Percentiles rank a stretch among this genome's conserved stretches.
phyloP scores from a whole-genome alignment of 1,284 basidiomycete genomes.

The Sporisorium iseilematis-ciliati region DNA sequence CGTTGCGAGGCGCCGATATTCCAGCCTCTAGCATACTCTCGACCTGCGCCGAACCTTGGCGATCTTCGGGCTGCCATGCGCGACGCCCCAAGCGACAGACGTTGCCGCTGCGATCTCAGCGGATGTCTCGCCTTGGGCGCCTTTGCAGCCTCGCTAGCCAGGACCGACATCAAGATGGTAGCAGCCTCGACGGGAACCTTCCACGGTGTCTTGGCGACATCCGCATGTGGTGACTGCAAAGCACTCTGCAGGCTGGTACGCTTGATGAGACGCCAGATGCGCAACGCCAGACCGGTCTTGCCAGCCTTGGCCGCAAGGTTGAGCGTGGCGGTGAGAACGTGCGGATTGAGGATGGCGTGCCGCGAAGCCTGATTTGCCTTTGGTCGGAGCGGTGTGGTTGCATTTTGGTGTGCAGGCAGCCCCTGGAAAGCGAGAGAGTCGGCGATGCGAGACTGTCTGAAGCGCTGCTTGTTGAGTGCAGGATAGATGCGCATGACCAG shows the following conservation, averaged over 20 bases:
- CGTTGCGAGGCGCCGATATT: slow-evolving; percentile 33
- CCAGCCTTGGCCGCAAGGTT: slow-evolving; percentile 53
- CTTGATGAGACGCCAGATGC: slow-evolving; percentile 60
- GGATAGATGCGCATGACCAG: slow-evolving; percentile 50
- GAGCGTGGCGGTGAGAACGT: slow-evolving; percentile 49
- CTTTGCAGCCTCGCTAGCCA: slow-evolving; percentile 39
- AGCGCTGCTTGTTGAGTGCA: slow-evolving; percentile 35
- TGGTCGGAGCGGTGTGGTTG: slow-evolving; percentile 9
- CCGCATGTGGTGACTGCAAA: slow-evolving; percentile 10
- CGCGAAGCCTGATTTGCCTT: slow-evolving; percentile 36
- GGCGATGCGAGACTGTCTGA: background rate
- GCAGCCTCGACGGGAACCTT: slow-evolving; percentile 45
- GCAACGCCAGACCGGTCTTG: slow-evolving; percentile 45
- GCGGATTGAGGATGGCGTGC: slow-evolving; percentile 45
- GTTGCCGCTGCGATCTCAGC: slow-evolving; percentile 1
- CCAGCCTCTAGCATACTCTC: slow-evolving; percentile 36
- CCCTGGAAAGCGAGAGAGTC: background rate
- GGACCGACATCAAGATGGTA: slow-evolving; percentile 51
- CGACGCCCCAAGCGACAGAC: background rate
- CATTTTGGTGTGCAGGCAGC: background rate
- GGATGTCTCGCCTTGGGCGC: slow-evolving; percentile 12
- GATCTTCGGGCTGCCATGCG: background rate
- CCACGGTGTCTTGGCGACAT: slow-evolving; percentile 35
- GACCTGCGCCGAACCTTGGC: background rate
- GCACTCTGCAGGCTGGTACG: slow-evolving; percentile 45